Base-by-base conservation (phyloP, 1,284 basidiomycete genomes). In the Melampsora abietis-canadensis region DNA sequence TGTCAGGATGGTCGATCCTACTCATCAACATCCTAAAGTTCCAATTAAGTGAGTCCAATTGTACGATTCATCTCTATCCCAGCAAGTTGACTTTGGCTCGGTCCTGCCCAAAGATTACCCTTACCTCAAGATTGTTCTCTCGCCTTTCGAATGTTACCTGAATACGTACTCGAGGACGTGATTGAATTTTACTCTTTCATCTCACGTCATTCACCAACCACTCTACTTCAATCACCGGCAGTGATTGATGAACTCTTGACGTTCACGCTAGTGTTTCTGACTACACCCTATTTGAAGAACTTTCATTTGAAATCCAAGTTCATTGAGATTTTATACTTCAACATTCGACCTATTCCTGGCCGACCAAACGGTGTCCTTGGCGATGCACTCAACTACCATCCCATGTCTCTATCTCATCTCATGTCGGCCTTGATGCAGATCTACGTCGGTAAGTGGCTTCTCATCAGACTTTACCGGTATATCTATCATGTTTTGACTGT, bases 241-340 rank as follows among this genome's bases (percentile, higher is more conserved):
- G 21, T 48, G 30, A 19, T 77, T 92, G 92, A 60, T 34, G 94
- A 94, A 78, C 84, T 98, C n/a, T 85, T 98, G 77, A 87, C 89
- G 0, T 98, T 98, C 82, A 87, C 89, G 48, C 85, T 98, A 78
- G 93, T 92, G 0, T 98, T 98, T 86, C 84, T 98, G 72, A 90
- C 91, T 7, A 96, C 93, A 6, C 92, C 92, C 0, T 98, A 95
- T 82, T 94, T 99, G 84, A 97, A 96, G 84, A 99, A 98, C 78
- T 96, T 96, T 0, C 98, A 96, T 85, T 83, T 98, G 78, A 98
- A 97, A 83, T 89, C 93, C n/a, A 97, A 98, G 83, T 89, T 98
- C 60, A 92, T 97, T 77, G 92, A 95, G 91, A 89, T 91, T 7
- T 82, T 97, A 37, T 92, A 92, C 81, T 90, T 90, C 82, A 90